Conservation (phyloP, 768 basidiomycete species). For the Pluteus cervinus region DNA sequence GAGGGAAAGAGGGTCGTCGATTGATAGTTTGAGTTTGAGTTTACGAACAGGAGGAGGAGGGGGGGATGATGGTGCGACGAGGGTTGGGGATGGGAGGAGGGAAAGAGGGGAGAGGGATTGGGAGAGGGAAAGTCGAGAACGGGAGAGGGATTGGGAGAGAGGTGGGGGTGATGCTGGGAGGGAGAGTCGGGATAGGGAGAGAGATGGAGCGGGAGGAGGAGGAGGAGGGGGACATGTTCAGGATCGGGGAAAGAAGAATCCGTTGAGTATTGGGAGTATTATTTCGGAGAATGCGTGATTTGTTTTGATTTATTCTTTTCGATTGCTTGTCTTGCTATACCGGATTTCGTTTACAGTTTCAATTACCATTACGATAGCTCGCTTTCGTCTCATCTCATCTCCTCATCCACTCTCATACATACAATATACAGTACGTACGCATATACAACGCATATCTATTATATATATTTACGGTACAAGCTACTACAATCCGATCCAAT, state of each 20-base stretch:
- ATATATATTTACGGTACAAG: too few relatives aligned
- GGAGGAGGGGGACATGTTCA: slow-evolving; percentile 10
- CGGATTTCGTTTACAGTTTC: too few relatives aligned
- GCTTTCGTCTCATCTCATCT: too few relatives aligned
- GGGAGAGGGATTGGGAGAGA: slow-evolving; percentile 7
- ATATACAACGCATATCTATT: too few relatives aligned
- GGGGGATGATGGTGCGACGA: slow-evolving; percentile 11
- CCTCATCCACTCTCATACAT: too few relatives aligned
- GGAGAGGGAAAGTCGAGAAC: slow-evolving; percentile 10
- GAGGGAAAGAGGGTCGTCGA: slow-evolving; percentile 10
- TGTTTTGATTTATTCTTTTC: too few relatives aligned
- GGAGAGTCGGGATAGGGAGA: slow-evolving; percentile 15
- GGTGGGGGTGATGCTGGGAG: slow-evolving; percentile 9
- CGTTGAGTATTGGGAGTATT: slow-evolving; percentile 65
- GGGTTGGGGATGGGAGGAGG: slow-evolving; percentile 13
- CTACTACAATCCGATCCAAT: too few relatives aligned
- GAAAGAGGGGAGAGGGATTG: slow-evolving; percentile 15
- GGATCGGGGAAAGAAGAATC: slow-evolving; percentile 50
- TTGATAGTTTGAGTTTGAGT: slow-evolving; percentile 2
- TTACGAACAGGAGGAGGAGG: slow-evolving; percentile 8
- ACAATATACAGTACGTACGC: too few relatives aligned
- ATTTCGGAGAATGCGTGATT: slow-evolving; percentile 44
- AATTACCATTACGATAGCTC: too few relatives aligned
- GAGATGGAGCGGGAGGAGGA: too few relatives aligned
- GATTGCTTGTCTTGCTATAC: too few relatives aligned